phyloP scores from a whole-genome alignment of 2,329 filamentous ascomycete species.

The Calonectria pseudoreteaudii region DNA sequence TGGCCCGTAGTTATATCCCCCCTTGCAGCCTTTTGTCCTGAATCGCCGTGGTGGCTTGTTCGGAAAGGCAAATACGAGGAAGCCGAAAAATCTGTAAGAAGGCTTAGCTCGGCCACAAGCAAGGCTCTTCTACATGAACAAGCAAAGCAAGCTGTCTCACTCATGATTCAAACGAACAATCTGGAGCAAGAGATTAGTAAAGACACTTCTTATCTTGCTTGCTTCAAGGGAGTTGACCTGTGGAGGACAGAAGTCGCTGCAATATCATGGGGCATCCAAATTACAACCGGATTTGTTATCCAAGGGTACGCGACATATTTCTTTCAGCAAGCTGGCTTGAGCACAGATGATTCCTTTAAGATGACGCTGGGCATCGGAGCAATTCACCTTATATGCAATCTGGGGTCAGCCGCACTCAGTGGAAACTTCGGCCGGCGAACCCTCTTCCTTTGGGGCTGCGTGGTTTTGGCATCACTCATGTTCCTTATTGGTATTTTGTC shows the following conservation, averaged over 20 bases:
- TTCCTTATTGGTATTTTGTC: constrained; percentile 52
- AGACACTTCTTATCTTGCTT: background rate
- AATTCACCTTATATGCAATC: constrained; percentile 55
- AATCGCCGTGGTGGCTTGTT: constrained; percentile 56
- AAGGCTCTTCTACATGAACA: background rate
- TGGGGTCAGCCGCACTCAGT: constrained; percentile 50
- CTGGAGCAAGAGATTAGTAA: background rate
- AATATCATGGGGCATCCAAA: constrained; percentile 42
- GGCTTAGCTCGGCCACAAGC: background rate
- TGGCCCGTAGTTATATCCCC: constrained; percentile 35
- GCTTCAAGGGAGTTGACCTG: constrained; percentile 51
- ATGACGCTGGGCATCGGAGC: constrained; percentile 35
- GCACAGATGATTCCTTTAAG: constrained; percentile 31
- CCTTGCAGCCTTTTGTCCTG: constrained; percentile 38
- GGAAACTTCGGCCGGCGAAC: constrained; percentile 16
- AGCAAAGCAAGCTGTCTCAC: background rate
- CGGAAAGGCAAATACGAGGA: constrained; percentile 47
- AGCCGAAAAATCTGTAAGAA: constrained; percentile 33
- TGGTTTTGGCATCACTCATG: constrained; percentile 57
- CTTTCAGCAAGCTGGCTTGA: constrained; percentile 49
- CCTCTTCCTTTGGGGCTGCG: constrained; percentile 51
- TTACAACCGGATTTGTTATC: background rate
- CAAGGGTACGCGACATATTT: constrained; percentile 43
- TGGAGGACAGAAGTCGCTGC: constrained; percentile 58
- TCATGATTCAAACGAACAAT: constrained; percentile 24